Evolutionary conservation across 495 filamentous ascomycete species (phyloP).

Genomic region (Corynascus novoguineensis): DNA sequence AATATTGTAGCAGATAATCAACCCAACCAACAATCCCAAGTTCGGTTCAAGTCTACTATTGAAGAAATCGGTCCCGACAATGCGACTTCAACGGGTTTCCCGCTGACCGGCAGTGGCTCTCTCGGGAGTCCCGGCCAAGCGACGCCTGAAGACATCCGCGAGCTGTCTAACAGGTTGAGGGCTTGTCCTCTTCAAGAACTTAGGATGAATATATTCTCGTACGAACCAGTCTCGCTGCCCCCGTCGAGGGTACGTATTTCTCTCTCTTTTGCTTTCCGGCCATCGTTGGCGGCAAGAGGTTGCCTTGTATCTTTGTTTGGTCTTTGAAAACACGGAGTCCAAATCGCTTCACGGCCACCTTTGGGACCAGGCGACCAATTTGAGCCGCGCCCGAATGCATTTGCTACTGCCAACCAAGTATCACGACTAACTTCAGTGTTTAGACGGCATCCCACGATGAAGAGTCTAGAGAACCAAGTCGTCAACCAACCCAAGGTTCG

Average conservation of each 20-base stretch:
- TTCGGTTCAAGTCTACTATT: constrained; percentile 72
- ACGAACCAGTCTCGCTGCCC: constrained; percentile 84
- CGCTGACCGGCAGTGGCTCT: constrained; percentile 12
- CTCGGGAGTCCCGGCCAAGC: constrained; percentile 32
- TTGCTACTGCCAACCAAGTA: background rate
- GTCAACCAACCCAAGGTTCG: constrained; percentile 33
- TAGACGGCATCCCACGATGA: constrained; percentile 45
- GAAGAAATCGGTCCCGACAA: constrained; percentile 66
- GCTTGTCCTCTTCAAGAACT: constrained; percentile 70
- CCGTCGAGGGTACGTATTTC: constrained; percentile 65
- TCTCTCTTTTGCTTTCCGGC: background rate
- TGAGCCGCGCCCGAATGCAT: background rate
- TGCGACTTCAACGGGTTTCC: constrained; percentile 24
- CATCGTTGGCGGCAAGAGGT: constrained; percentile 2
- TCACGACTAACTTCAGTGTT: background rate
- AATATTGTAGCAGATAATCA: constrained; percentile 15
- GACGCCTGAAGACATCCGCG: constrained; percentile 61
- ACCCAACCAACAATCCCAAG: constrained; percentile 31
- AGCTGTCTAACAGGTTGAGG: constrained; percentile 65
- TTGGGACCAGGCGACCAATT: constrained; percentile 2
- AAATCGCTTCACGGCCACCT: background rate
- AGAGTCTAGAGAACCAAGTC: constrained; percentile 31
- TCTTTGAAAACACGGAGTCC: background rate
- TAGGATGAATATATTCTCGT: constrained; percentile 77
- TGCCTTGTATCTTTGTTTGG: constrained; percentile 2